Base-by-base conservation (phyloP, 176 grass and related monocot genomes). In the Saccharum officinarum region DNA sequence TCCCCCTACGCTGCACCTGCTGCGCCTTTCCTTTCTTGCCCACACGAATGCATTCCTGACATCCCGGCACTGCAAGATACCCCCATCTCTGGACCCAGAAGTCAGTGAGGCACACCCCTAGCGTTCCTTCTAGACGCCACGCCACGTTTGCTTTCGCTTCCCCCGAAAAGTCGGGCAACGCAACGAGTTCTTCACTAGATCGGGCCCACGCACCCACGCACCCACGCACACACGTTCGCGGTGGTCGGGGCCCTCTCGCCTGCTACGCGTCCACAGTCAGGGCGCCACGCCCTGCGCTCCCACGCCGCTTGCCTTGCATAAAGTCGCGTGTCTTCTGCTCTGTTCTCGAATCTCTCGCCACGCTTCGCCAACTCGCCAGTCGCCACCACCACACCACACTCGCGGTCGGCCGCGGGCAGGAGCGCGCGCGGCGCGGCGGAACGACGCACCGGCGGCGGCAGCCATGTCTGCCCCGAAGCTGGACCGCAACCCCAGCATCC, bases 391-490 rank as follows among this genome's bases (percentile, higher is more conserved):
- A 9, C 69, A 71, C 22, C 37, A 20, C 18, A 25, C 40, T 45
- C 39, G 40, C 69, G 69, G 10, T 4, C 45, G 45, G n/a, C 70
- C 17, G 67, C 67, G 38, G 20, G 22, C 16, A 22, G 34, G 36
- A 38, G 16, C 67, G 34, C 36, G 38, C 69, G 69, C 49, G 16
- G 49, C 49, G 49, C n/a, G n/a, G n/a, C n/a, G n/a, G n/a, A 44
- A 73, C 40, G 18, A 4, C 11, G 11, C 23, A 26, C 8, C 17
- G 37, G 17, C 71, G 37, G 17, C 76, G 73, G 13, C 67, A 61
- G 79, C 87, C 93, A 98, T 98, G 97, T 67, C 83, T 40, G 62
- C 80, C 9, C 71, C 86, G 60, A 98, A 84, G 88, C 84, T 98
- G 10, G 88, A 69, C 36, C 91, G 97, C 60, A 26, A 65, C 30